These are phyloP conservation scores for Macrolepiota dolichaula DNA, from an alignment of 768 basidiomycete genomes.

Conservation along the genomic window DNA sequence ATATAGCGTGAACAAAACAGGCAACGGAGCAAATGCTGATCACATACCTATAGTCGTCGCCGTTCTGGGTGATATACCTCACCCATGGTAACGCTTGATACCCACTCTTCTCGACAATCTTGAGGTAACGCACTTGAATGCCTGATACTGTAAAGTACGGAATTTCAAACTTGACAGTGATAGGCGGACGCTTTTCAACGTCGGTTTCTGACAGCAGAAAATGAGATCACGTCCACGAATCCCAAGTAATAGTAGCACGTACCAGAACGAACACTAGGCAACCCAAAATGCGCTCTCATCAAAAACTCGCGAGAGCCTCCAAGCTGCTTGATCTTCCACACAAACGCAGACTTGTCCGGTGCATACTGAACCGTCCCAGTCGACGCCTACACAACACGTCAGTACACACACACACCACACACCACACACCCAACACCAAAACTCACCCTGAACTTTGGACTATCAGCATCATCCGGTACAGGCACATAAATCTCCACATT, in stretches of 20 bases:
- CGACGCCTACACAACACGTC: constrained; percentile 73
- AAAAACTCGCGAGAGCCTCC: constrained; percentile 95
- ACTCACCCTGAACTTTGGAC: constrained; percentile 90
- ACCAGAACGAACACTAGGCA: constrained; percentile 93
- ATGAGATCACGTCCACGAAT: not conserved
- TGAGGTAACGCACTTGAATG: constrained; percentile 96
- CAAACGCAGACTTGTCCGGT: constrained; percentile 96
- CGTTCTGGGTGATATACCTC: constrained; percentile 88
- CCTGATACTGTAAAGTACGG: constrained; percentile 98
- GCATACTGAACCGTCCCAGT: constrained; percentile 96
- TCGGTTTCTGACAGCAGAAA: constrained; percentile 55
- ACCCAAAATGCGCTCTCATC: constrained; percentile 97
- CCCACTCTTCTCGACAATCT: constrained; percentile 98
- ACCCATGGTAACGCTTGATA: constrained; percentile 98
- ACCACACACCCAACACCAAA: not conserved
- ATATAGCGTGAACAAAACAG: not conserved
- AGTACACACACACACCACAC: too few species aligned
- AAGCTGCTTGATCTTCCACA: constrained; percentile 99
- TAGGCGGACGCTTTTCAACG: constrained; percentile 86
- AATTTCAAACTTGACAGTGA: constrained; percentile 97
- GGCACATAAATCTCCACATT: constrained; percentile 99
- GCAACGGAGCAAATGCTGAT: not conserved
- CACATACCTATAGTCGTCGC: constrained; percentile 81
- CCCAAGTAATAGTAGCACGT: constrained; percentile 25
- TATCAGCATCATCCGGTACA: constrained; percentile 98